Percentiles rank a stretch among this genome's conserved stretches.
phyloP scores from a whole-genome alignment of 306 rosid genomes.

The Ochetophila trinervis region DNA sequence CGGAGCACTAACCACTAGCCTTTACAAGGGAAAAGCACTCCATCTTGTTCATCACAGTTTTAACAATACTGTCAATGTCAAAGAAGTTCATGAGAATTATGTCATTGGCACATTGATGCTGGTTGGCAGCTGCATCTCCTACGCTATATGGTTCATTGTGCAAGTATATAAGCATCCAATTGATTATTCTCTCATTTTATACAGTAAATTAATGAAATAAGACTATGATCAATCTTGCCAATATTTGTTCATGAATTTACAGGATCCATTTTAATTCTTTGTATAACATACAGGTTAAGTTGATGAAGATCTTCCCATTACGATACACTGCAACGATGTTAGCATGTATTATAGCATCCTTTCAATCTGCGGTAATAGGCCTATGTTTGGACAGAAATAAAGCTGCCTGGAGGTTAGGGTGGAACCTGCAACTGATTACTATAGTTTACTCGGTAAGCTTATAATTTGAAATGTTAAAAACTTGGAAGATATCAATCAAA shows the following conservation, averaged over 20 bases:
- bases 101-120: conserved; percentile 49
- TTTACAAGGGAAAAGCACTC: conserved; percentile 52
- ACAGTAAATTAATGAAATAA: too few relatives aligned
- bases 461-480: background rate
- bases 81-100: conserved; percentile 33
- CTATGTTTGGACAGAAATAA: conserved; percentile 33
- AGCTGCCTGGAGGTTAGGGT: conserved; percentile 49
- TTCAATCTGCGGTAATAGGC: conserved; percentile 49
- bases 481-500: background rate
- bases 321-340: conserved; percentile 53
- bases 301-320: conserved; percentile 45
- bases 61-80: background rate
- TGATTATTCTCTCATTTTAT: too few relatives aligned
- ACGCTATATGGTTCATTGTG: conserved; percentile 44
- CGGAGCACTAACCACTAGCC: conserved; percentile 43
- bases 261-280: background rate
- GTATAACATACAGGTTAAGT: conserved; percentile 36
- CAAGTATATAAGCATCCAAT: conserved; percentile 39
- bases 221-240: too few relatives aligned
- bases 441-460: conserved; percentile 59
- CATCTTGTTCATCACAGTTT: conserved; percentile 29
- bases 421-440: conserved; percentile 58
- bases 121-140: conserved; percentile 47
- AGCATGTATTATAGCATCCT: conserved; percentile 46
- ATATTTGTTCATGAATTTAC: background rate